Conservation (phyloP, 352 stramenopile genomes). For the Phytophthora kernoviae region DNA sequence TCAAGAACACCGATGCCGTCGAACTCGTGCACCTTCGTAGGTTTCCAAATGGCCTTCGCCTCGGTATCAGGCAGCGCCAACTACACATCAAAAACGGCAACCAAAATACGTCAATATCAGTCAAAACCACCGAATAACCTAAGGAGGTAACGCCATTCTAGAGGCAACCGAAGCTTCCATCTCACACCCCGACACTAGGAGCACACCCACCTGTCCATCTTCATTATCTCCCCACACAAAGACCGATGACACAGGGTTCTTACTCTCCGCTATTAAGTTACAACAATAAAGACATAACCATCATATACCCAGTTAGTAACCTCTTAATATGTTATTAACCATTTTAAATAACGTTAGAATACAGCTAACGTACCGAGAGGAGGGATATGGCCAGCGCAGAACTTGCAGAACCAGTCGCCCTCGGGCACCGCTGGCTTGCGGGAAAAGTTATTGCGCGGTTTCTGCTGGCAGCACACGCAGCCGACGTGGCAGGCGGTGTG, state of each 20-base stretch:
- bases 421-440: constrained; percentile 77
- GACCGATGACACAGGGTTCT: constrained; percentile 54
- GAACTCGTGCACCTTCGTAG: constrained; percentile 63
- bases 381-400: constrained; percentile 69
- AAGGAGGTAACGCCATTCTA: constrained; percentile 10
- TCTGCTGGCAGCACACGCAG: constrained; percentile 79
- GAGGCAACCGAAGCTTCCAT: constrained; percentile 1
- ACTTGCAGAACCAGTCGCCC: constrained; percentile 89
- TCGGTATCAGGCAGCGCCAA: constrained; percentile 53
- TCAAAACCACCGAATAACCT: background rate
- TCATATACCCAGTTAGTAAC: background rate
- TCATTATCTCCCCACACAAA: constrained; percentile 83
- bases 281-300: constrained; percentile 15
- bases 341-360: background rate
- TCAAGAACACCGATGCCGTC: constrained; percentile 65
- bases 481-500: constrained; percentile 76
- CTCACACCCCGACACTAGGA: constrained; percentile 13
- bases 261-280: constrained; percentile 35
- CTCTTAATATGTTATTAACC: background rate
- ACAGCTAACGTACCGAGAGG: constrained; percentile 40
- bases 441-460: constrained; percentile 80
- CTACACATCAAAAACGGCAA: constrained; percentile 27
- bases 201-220: constrained; percentile 66
- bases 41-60: constrained; percentile 59
- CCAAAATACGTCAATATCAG: constrained; percentile 8